Percentiles rank a stretch among this genome's conserved stretches.
These are phyloP conservation scores for Blastobotrys persicus DNA, from an alignment of 1,139 yeast genomes.

Conservation along the genomic window DNA sequence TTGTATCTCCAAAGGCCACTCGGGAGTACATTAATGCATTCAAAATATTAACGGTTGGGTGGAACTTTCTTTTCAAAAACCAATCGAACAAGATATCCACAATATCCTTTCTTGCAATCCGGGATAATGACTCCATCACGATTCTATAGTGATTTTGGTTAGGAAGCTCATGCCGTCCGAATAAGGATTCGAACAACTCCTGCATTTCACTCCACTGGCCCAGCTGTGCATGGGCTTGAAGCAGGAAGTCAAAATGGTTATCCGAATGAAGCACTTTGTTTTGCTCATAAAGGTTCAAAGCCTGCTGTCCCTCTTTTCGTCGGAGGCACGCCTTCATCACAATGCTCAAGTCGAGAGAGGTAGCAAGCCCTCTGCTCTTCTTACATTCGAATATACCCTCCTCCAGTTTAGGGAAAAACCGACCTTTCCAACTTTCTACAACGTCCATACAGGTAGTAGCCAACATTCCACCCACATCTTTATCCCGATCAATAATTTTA, in stretches of 20 bases:
- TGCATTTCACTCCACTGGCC: constrained; percentile 62
- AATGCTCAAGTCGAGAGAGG: constrained; percentile 28
- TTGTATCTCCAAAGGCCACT: constrained; percentile 46
- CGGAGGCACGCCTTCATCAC: constrained; percentile 47
- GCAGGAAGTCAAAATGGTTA: constrained; percentile 30
- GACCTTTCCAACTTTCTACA: not conserved
- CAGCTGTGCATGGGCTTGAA: constrained; percentile 48
- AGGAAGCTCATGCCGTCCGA: constrained; percentile 57
- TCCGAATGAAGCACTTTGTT: constrained; percentile 33
- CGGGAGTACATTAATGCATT: constrained; percentile 48
- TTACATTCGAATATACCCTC: constrained; percentile 23
- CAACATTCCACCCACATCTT: constrained; percentile 17
- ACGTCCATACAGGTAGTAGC: constrained; percentile 19
- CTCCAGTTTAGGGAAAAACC: constrained; percentile 7
- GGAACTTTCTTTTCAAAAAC: constrained; percentile 44
- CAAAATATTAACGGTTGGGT: constrained; percentile 49
- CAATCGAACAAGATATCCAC: constrained; percentile 54
- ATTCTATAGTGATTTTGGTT: constrained; percentile 58
- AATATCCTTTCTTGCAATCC: constrained; percentile 53
- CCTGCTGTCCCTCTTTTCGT: constrained; percentile 44
- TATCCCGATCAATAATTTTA: constrained; percentile 13
- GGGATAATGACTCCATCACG: constrained; percentile 62
- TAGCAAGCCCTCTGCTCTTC: constrained; percentile 14
- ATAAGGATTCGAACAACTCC: constrained; percentile 58
- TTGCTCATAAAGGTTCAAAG: constrained; percentile 41